These are phyloP conservation scores for Bipolaris gigantea DNA, from an alignment of 2,329 filamentous ascomycete genomes.

Conservation along the genomic window DNA sequence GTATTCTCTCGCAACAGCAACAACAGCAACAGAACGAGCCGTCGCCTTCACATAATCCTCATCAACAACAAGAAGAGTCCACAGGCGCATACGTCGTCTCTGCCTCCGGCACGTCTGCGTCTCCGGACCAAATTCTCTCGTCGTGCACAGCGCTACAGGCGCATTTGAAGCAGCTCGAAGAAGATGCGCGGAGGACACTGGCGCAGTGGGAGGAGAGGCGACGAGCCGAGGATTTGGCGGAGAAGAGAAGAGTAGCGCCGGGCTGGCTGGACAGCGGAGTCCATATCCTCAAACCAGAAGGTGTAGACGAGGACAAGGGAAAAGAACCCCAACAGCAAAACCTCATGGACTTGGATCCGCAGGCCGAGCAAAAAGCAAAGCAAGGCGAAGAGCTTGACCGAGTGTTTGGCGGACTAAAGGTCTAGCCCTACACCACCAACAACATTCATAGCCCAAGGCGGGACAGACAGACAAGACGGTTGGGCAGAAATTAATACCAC, in stretches of 20 bases:
- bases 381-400: slow-evolving; percentile 61
- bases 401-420: slow-evolving; percentile 68
- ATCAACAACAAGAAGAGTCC: slow-evolving; percentile 16
- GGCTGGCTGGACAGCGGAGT: slow-evolving; percentile 75
- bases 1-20: slow-evolving; percentile 53
- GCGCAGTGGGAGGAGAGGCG: slow-evolving; percentile 70
- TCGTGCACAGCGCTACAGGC: slow-evolving; percentile 78
- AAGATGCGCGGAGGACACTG: slow-evolving; percentile 69
- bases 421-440: not conserved
- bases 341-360: slow-evolving; percentile 25
- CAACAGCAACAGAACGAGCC: slow-evolving; percentile 51
- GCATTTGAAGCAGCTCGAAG: slow-evolving; percentile 70
- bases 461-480: not conserved
- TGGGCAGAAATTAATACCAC: slow-evolving; percentile 34
- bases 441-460: no score
- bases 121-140: slow-evolving; percentile 77
- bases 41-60: slow-evolving; percentile 7
- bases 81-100: slow-evolving; percentile 73
- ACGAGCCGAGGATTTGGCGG: slow-evolving; percentile 67
- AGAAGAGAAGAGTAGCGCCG: slow-evolving; percentile 77
- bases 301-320: slow-evolving; percentile 36
- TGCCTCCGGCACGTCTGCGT: slow-evolving; percentile 73
- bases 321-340: slow-evolving; percentile 18
- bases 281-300: slow-evolving; percentile 68
- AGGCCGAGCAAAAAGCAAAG: slow-evolving; percentile 44